phyloP scores from a whole-genome alignment of 495 filamentous ascomycete genomes.

The Immersiella caudata region DNA sequence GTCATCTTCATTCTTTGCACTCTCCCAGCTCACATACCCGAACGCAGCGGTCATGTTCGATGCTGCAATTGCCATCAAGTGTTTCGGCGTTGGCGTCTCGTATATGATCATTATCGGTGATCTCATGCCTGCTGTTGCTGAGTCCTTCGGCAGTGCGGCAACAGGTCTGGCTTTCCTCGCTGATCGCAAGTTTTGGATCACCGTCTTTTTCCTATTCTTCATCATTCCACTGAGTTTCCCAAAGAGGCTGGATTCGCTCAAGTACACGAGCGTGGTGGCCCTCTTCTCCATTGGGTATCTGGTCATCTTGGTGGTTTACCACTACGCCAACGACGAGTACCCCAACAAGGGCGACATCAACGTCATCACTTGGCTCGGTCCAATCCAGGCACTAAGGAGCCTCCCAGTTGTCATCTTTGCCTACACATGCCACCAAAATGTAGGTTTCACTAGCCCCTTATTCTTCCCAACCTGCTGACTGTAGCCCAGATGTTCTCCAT shows the following conservation, averaged over 20 bases:
- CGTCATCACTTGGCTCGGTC: conserved; percentile 73
- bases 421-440: conserved; percentile 98
- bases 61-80: conserved; percentile 94
- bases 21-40: conserved; percentile 94
- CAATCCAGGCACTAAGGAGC: conserved; percentile 76
- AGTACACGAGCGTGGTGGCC: conserved; percentile 94
- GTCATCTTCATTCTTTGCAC: conserved; percentile 78
- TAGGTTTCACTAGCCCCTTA: conserved; percentile 42
- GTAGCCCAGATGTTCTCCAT: conserved; percentile 90
- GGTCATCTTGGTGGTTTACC: conserved; percentile 86
- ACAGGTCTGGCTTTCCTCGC: conserved; percentile 68
- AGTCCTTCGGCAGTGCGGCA: conserved; percentile 64
- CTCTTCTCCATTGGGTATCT: conserved; percentile 92
- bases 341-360: conserved; percentile 72
- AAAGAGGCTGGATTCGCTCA: conserved; percentile 86
- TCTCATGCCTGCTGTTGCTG: conserved; percentile 91
- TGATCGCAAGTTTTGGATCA: conserved; percentile 96
- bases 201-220: conserved; percentile 93
- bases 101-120: conserved; percentile 99
- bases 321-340: conserved; percentile 81
- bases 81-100: conserved; percentile 94
- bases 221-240: conserved; percentile 94
- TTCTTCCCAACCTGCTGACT: conserved; percentile 14
- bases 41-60: conserved; percentile 97
- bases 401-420: conserved; percentile 97